Conservation (phyloP, 495 filamentous ascomycete species). For the Melanomma pulvis-pyrius region DNA sequence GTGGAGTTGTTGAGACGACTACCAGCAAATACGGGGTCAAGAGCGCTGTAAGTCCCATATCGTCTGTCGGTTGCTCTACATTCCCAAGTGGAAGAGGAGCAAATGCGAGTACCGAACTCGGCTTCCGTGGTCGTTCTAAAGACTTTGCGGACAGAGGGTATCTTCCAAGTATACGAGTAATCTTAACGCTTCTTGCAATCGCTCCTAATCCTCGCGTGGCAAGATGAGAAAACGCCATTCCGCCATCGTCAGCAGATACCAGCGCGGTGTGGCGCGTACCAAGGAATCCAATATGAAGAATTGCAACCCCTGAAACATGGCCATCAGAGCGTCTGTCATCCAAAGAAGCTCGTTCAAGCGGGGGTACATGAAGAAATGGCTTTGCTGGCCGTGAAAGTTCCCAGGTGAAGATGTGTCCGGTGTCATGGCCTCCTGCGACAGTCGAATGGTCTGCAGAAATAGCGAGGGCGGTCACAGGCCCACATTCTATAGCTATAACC, state of each 20-base stretch:
- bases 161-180: constrained; percentile 84
- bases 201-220: constrained; percentile 89
- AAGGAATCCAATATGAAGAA: constrained; percentile 93
- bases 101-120: constrained; percentile 93
- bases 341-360: constrained; percentile 66
- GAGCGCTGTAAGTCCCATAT: constrained; percentile 90
- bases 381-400: constrained; percentile 77
- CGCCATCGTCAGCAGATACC: constrained; percentile 93
- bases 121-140: constrained; percentile 70
- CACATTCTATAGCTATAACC: constrained; percentile 78
- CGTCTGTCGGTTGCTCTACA: constrained; percentile 82
- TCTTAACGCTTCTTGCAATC: constrained; percentile 82
- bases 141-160: constrained; percentile 68
- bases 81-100: constrained; percentile 89
- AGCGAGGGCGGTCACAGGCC: constrained; percentile 81
- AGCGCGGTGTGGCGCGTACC: constrained; percentile 92
- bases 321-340: constrained; percentile 73
- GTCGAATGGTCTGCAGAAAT: constrained; percentile 93
- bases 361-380: constrained; percentile 87
- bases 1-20: constrained; percentile 92
- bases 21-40: constrained; percentile 94
- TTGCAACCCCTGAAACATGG: constrained; percentile 72
- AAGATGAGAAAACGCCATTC: constrained; percentile 98
- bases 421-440: constrained; percentile 84
- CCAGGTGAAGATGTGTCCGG: constrained; percentile 96